Evolutionary conservation across 352 stramenopile genomes (phyloP).

Genomic region (Globisporangium camurandrum): DNA sequence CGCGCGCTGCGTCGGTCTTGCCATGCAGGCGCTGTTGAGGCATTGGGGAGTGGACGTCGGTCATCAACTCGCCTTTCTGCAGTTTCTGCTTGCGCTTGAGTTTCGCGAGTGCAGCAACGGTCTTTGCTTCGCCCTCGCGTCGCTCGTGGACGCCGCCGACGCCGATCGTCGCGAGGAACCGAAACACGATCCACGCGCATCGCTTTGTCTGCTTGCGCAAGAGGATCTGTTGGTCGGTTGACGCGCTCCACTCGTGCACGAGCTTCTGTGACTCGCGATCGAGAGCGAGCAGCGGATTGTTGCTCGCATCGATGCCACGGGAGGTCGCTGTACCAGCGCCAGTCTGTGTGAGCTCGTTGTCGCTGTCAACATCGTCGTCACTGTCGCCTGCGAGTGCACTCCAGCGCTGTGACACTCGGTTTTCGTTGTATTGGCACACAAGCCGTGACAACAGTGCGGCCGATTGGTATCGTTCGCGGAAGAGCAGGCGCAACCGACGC

Average conservation of each 20-base stretch:
- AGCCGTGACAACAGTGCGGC: conserved; percentile 29
- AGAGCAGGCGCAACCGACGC: conserved; percentile 22
- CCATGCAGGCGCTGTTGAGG: conserved; percentile 5
- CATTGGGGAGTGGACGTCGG: conserved; percentile 15
- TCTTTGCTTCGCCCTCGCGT: conserved; percentile 63
- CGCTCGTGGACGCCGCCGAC: conserved; percentile 67
- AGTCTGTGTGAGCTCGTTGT: no score
- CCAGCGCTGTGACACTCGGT: conserved; percentile 17
- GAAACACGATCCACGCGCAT: conserved; percentile 80
- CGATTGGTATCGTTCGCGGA: conserved; percentile 16
- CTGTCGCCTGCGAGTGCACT: conserved; percentile 13
- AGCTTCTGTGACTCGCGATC: conserved; percentile 10
- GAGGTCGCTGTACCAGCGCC: no score
- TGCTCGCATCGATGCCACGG: conserved; percentile 13
- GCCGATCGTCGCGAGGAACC: conserved; percentile 61
- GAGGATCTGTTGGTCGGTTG: conserved; percentile 62
- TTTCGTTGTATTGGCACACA: conserved; percentile 35
- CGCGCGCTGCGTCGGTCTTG: conserved; percentile 15
- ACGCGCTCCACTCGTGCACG: conserved; percentile 35
- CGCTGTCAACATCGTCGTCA: conserved; percentile 21
- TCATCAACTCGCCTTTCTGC: conserved; percentile 24
- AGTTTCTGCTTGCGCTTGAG: conserved; percentile 60
- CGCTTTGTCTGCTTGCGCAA: conserved; percentile 57
- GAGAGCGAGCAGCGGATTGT: background rate
- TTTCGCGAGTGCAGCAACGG: conserved; percentile 57